phyloP scores from a whole-genome alignment of 768 basidiomycete genomes.

The Crucibulum laeve region DNA sequence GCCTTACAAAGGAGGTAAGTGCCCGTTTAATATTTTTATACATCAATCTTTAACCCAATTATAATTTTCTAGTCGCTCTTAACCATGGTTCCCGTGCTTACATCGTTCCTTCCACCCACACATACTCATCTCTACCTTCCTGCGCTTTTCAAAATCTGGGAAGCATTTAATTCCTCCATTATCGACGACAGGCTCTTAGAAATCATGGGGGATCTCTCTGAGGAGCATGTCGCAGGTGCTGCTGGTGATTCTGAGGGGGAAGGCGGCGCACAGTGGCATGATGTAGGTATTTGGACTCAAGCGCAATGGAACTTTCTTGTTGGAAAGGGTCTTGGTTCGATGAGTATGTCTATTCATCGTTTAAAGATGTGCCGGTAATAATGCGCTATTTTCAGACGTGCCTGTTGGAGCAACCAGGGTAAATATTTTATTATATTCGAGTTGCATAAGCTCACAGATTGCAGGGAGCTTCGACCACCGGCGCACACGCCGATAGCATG shows the following conservation, averaged over 20 bases:
- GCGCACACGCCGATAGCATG: conserved; percentile 63
- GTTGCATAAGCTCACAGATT: conserved; percentile 2
- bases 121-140: conserved; percentile 68
- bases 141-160: conserved; percentile 70
- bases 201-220: conserved; percentile 62
- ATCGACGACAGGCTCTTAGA: conserved; percentile 76
- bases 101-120: conserved; percentile 72
- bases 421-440: conserved; percentile 9
- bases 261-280: conserved; percentile 63
- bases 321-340: conserved; percentile 75
- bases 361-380: background rate
- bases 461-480: conserved; percentile 62
- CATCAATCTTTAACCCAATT: background rate
- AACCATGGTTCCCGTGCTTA: conserved; percentile 70
- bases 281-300: conserved; percentile 87
- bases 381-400: conserved; percentile 40
- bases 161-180: conserved; percentile 69
- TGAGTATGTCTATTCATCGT: conserved; percentile 46
- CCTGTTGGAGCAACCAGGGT: conserved; percentile 71
- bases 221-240: conserved; percentile 64
- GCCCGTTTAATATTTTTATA: conserved; percentile 1
- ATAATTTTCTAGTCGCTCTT: conserved; percentile 46
- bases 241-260: conserved; percentile 48
- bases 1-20: conserved; percentile 67
- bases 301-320: conserved; percentile 81